Percentiles rank a stretch among this genome's conserved stretches.
These are phyloP conservation scores for Cokeromyces recurvatus DNA, from an alignment of 371 early-diverging fungal species.

Conservation along the genomic window DNA sequence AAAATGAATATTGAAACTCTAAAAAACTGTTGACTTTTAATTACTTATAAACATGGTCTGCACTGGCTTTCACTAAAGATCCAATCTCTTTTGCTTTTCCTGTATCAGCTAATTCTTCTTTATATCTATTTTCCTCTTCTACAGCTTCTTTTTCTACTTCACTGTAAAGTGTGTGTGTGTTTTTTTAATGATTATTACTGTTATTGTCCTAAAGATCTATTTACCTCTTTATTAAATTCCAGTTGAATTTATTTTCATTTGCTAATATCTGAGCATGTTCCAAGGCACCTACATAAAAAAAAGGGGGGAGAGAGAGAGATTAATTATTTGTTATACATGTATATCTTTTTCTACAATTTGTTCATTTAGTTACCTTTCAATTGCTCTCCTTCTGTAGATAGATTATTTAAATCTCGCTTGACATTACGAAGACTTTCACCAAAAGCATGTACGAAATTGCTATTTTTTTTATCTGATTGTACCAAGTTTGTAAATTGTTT, in stretches of 20 bases:
- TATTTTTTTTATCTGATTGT: constrained; percentile 27
- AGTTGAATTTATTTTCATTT: constrained; percentile 17
- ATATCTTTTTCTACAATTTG: not conserved
- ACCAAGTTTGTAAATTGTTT: constrained; percentile 26
- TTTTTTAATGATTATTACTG: not conserved
- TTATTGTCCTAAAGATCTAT: not conserved
- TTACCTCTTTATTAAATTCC: constrained; percentile 22
- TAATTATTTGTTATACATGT: not conserved
- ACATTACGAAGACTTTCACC: constrained; percentile 24
- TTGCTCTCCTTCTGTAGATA: constrained; percentile 22
- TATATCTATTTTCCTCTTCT: constrained; percentile 14
- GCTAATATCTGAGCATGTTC: constrained; percentile 22
- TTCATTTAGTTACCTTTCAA: constrained; percentile 24
- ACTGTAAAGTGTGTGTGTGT: constrained; percentile 1
- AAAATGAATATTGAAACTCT: not conserved
- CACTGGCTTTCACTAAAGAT: constrained; percentile 21
- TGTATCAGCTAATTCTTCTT: constrained; percentile 16
- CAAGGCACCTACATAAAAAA: constrained; percentile 20
- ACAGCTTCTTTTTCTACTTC: constrained; percentile 23
- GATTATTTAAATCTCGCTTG: constrained; percentile 19
- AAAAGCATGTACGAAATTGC: constrained; percentile 24
- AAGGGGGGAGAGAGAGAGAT: too few species aligned
- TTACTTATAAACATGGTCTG: constrained; percentile 31
- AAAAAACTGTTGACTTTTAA: not conserved
- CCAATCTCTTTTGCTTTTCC: constrained; percentile 27